Conservation (phyloP, 1,284 basidiomycete genomes). For the Ustilago lituana region DNA sequence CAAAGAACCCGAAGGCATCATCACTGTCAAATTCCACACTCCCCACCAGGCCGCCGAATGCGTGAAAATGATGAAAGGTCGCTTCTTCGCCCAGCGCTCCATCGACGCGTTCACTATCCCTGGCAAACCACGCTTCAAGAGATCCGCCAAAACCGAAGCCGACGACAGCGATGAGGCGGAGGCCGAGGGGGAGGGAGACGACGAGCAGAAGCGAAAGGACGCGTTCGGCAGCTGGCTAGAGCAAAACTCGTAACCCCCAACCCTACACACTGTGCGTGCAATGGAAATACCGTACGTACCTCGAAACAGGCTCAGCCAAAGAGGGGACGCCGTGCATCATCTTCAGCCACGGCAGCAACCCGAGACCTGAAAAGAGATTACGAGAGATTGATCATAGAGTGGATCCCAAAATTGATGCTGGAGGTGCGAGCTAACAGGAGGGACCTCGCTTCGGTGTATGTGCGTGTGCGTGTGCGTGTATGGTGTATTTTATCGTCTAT, state of each 20-base stretch:
- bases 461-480: not conserved
- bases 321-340: no score
- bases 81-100: slow-evolving; percentile 86
- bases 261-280: no score
- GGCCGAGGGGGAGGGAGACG: slow-evolving; percentile 31
- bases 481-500: not conserved
- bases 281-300: no score
- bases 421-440: not conserved
- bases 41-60: slow-evolving; percentile 87
- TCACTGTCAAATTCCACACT: slow-evolving; percentile 95
- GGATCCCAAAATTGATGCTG: not conserved
- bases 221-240: slow-evolving; percentile 33
- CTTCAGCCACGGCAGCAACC: no score
- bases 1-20: slow-evolving; percentile 91
- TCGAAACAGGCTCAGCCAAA: no score
- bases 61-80: slow-evolving; percentile 92
- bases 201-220: slow-evolving; percentile 13
- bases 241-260: not conserved
- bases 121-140: slow-evolving; percentile 83
- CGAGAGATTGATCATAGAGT: not conserved
- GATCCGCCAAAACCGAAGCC: slow-evolving; percentile 68
- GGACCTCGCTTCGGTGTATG: not conserved
- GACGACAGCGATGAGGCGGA: slow-evolving; percentile 30
- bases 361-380: not conserved
- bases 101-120: slow-evolving; percentile 83